These are phyloP conservation scores for Tieghemostelium lacteum DNA, from an alignment of 78 protist genomes.

Conservation along the genomic window DNA sequence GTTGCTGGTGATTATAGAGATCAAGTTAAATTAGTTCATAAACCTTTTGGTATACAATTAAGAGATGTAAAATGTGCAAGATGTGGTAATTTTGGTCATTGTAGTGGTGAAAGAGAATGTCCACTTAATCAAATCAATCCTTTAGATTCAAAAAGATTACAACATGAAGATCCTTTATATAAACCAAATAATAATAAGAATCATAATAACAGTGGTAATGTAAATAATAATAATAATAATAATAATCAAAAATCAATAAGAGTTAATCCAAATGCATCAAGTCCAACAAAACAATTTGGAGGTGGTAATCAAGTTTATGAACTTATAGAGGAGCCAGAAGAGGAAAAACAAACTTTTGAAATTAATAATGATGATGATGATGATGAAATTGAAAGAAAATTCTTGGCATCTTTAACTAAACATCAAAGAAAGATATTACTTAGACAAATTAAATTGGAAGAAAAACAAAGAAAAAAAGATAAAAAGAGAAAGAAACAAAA, in stretches of 20 bases:
- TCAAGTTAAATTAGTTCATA: slow-evolving; percentile 42
- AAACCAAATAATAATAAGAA: not conserved
- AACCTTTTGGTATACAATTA: slow-evolving; percentile 74
- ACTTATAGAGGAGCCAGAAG: not conserved
- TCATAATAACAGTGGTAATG: too few species aligned
- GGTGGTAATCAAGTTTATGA: not conserved
- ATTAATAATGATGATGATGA: slow-evolving; percentile 33
- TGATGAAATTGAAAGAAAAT: slow-evolving; percentile 60
- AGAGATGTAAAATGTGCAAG: slow-evolving; percentile 70
- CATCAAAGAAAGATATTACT: slow-evolving; percentile 59
- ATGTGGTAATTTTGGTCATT: slow-evolving; percentile 80
- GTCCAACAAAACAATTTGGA: slow-evolving; percentile 30
- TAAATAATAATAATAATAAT: not conserved
- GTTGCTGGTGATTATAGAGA: slow-evolving; percentile 12
- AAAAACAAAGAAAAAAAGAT: slow-evolving; percentile 41
- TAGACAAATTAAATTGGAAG: slow-evolving; percentile 59
- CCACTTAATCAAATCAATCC: slow-evolving; percentile 37
- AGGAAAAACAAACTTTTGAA: not conserved
- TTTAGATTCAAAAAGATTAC: slow-evolving; percentile 25
- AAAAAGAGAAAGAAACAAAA: not conserved
- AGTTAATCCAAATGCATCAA: slow-evolving; percentile 2
- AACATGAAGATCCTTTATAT: slow-evolving; percentile 41
- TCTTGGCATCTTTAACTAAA: slow-evolving; percentile 52
- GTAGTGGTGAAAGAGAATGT: slow-evolving; percentile 78
- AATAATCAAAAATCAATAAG: slow-evolving; percentile 8